phyloP scores from a whole-genome alignment of 306 rosid species.

The Phaseolus lunatus region DNA sequence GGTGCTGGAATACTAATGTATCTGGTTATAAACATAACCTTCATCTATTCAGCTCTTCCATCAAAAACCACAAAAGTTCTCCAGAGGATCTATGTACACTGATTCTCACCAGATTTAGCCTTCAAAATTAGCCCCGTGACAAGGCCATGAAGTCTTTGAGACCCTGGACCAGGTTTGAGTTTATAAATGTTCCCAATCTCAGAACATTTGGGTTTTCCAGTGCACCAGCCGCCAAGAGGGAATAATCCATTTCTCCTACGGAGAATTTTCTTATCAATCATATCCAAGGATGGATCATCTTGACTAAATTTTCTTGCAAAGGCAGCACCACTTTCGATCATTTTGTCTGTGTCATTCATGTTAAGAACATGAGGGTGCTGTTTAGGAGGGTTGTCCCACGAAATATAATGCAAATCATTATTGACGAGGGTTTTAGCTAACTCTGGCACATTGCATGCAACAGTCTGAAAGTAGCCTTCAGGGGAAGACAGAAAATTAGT shows the following conservation, averaged over 20 bases:
- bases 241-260: slow-evolving; percentile 56
- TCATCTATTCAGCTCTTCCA: slow-evolving; percentile 26
- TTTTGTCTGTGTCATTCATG: slow-evolving; percentile 70
- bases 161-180: slow-evolving; percentile 78
- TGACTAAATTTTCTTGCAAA: slow-evolving; percentile 77
- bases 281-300: slow-evolving; percentile 68
- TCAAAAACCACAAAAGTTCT: slow-evolving; percentile 44
- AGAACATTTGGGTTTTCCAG: slow-evolving; percentile 75
- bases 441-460: slow-evolving; percentile 81
- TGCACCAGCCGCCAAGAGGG: slow-evolving; percentile 93
- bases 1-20: slow-evolving; percentile 28
- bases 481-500: slow-evolving; percentile 91
- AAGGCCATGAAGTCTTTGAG: slow-evolving; percentile 68
- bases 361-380: slow-evolving; percentile 90
- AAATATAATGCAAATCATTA: slow-evolving; percentile 81
- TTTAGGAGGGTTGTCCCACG: slow-evolving; percentile 88
- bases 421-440: slow-evolving; percentile 73
- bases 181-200: slow-evolving; percentile 71
- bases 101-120: slow-evolving; percentile 63
- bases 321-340: slow-evolving; percentile 80
- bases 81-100: slow-evolving; percentile 67
- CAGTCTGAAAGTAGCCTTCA: slow-evolving; percentile 96
- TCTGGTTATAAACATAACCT: slow-evolving; percentile 28
- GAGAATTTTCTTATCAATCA: slow-evolving; percentile 67
- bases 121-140: slow-evolving; percentile 44